A percentile compares a stretch with the other conserved stretches of the same genome.
phyloP scores from a whole-genome alignment of 73 alveolate genomes.

The Uronychia setigera region DNA sequence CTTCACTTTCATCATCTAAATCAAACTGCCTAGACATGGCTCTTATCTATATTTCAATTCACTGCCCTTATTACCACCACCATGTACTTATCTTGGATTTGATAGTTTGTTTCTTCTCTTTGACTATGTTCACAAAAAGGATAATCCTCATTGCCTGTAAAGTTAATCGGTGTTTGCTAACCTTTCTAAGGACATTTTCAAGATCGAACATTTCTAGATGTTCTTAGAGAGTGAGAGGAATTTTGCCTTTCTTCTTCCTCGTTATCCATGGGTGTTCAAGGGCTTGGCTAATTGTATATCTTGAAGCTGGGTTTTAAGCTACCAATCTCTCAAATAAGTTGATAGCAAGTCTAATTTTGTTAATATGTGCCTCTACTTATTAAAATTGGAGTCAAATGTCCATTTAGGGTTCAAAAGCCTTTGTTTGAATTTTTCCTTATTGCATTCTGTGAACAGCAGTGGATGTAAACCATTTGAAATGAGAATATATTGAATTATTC shows the following conservation, averaged over 20 bases:
- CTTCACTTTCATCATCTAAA: neutral
- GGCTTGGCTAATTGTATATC: constrained; percentile 70
- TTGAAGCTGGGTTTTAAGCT: constrained; percentile 60
- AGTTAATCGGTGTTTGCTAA: too few relatives aligned
- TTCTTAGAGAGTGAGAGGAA: constrained; percentile 69
- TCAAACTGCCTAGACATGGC: neutral
- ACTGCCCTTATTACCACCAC: too few relatives aligned
- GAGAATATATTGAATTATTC: constrained; percentile 72
- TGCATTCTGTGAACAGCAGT: constrained; percentile 45
- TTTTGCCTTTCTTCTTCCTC: constrained; percentile 50
- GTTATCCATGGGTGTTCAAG: constrained; percentile 83
- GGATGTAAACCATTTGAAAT: constrained; percentile 79
- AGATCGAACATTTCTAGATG: neutral
- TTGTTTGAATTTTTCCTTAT: constrained; percentile 40
- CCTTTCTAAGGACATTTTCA: neutral
- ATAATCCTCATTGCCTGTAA: neutral
- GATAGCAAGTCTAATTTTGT: constrained; percentile 49
- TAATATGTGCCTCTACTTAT: neutral
- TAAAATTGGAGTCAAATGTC: neutral
- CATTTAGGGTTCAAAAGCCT: neutral
- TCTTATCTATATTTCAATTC: neutral
- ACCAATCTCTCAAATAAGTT: constrained; percentile 67
- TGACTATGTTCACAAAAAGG: neutral
- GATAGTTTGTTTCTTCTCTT: neutral
- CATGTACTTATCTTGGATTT: neutral